These are phyloP conservation scores for Hysterium pulicare DNA, from an alignment of 2,329 filamentous ascomycete species.

Conservation along the genomic window DNA sequence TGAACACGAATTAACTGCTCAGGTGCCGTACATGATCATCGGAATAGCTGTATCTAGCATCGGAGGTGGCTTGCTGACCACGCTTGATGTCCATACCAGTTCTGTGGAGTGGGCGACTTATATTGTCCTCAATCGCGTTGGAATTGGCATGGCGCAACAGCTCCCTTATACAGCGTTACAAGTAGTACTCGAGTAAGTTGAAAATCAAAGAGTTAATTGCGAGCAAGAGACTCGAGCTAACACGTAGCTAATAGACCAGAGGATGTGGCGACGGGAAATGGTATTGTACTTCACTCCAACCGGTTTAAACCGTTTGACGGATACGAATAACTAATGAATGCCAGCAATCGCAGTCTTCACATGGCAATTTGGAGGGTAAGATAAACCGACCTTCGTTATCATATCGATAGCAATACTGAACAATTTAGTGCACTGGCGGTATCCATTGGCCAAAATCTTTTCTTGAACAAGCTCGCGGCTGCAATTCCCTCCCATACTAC, in stretches of 20 bases:
- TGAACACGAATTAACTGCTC: neutral
- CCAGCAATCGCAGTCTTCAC: too few species aligned
- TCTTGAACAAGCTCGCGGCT: conserved; percentile 1
- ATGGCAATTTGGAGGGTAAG: too few species aligned
- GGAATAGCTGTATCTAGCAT: conserved; percentile 21
- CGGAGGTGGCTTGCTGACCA: conserved; percentile 24
- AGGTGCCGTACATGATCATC: conserved; percentile 27
- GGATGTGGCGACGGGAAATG: too few species aligned
- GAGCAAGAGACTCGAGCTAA: too few species aligned
- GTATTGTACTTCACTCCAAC: too few species aligned
- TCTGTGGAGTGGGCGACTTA: conserved; percentile 23
- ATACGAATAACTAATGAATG: too few species aligned
- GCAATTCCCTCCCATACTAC: neutral
- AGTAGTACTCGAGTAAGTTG: neutral
- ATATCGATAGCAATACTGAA: too few species aligned
- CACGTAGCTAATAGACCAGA: too few species aligned
- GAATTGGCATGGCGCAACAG: conserved; percentile 38
- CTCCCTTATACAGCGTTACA: conserved; percentile 37
- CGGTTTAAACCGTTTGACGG: too few species aligned
- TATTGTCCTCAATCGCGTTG: conserved; percentile 20
- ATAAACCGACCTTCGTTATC: too few species aligned
- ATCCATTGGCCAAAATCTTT: conserved; percentile 5
- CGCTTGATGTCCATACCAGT: conserved; percentile 6
- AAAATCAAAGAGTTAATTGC: neutral
- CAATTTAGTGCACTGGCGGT: conserved; percentile 3